phyloP scores from a whole-genome alignment of 768 basidiomycete species.

The Psilocybe azurescens region DNA sequence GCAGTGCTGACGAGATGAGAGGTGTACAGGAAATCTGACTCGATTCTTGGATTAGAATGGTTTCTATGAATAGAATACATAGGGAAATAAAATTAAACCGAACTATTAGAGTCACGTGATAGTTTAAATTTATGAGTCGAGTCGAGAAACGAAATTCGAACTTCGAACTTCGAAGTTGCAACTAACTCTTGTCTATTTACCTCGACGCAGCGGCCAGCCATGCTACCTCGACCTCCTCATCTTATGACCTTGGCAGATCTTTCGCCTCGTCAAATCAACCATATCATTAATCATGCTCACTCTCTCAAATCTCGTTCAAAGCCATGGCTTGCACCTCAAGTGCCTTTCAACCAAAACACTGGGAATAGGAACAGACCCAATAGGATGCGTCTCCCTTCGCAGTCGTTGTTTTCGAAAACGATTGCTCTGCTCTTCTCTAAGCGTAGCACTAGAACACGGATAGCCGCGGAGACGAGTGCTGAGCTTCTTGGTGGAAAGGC shows the following conservation, averaged over 20 bases:
- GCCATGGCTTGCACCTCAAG: constrained; percentile 69
- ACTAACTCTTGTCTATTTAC: neutral
- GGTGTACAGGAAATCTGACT: too few species aligned
- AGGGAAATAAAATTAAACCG: too few species aligned
- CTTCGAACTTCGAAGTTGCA: neutral
- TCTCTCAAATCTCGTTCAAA: constrained; percentile 62
- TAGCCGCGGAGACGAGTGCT: constrained; percentile 86
- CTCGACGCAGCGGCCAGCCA: constrained; percentile 7
- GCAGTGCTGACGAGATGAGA: too few species aligned
- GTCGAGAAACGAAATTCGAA: neutral
- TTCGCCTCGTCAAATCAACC: constrained; percentile 71
- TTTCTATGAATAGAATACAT: too few species aligned
- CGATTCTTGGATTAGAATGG: too few species aligned
- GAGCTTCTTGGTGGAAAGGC: constrained; percentile 84
- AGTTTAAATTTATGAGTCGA: neutral
- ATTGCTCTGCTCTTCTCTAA: constrained; percentile 93
- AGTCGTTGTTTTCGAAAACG: constrained; percentile 80
- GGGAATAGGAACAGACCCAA: constrained; percentile 25
- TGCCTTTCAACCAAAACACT: constrained; percentile 31
- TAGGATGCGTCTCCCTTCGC: constrained; percentile 64
- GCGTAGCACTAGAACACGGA: constrained; percentile 89
- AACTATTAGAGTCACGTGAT: neutral
- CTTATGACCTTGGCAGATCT: constrained; percentile 92
- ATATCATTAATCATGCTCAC: constrained; percentile 67
- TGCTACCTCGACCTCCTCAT: constrained; percentile 66